Conservation (phyloP, 371 early-diverging fungal genomes). For the Funneliformis caledonium region DNA sequence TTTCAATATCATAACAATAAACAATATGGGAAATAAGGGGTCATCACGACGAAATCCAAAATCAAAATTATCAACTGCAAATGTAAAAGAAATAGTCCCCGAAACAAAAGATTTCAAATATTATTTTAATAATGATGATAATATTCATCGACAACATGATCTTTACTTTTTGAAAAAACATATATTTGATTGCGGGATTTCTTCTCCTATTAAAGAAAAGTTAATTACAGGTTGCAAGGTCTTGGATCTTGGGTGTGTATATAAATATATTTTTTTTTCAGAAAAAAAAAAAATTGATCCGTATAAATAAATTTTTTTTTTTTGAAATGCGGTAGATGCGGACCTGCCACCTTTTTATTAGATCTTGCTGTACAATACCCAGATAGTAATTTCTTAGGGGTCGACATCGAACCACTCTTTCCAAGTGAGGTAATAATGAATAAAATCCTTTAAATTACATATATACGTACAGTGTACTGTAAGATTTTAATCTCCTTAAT, state of each 20-base stretch:
- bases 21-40: too few relatives aligned
- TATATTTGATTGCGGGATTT: too few relatives aligned
- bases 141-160: not conserved
- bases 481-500: too few relatives aligned
- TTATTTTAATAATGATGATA: not conserved
- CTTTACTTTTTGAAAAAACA: not conserved
- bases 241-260: not conserved
- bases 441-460: too few relatives aligned
- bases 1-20: too few relatives aligned
- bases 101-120: too few relatives aligned
- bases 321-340: not conserved
- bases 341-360: constrained; percentile 5
- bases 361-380: constrained; percentile 25
- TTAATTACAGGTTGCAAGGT: not conserved
- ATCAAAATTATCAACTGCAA: too few relatives aligned
- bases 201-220: not conserved
- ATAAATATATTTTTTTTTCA: not conserved
- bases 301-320: too few relatives aligned
- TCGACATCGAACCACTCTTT: constrained; percentile 1
- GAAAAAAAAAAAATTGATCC: too few relatives aligned
- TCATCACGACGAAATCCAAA: too few relatives aligned
- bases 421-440: not conserved
- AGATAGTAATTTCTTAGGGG: constrained; percentile 13
- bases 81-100: too few relatives aligned
- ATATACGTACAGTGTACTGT: too few relatives aligned